phyloP scores from a whole-genome alignment of 345 rosid genomes.

The Hibiscus trionum region DNA sequence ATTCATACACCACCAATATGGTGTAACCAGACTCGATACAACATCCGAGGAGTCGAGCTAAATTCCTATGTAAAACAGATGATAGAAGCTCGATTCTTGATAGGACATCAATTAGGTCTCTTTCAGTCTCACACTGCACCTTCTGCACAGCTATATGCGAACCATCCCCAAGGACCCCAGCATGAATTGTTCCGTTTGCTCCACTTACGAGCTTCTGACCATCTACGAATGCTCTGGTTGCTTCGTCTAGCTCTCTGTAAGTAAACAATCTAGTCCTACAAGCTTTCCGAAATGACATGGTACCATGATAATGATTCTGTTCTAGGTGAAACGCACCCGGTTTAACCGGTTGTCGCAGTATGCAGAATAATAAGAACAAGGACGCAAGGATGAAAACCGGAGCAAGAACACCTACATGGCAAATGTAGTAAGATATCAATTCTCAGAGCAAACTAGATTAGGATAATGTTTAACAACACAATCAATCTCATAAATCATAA shows the following conservation, averaged over 20 bases:
- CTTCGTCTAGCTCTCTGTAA: conserved; percentile 67
- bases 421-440: not conserved
- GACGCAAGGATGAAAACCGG: conserved; percentile 42
- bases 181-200: conserved; percentile 41
- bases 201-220: conserved; percentile 41
- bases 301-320: conserved; percentile 30
- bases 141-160: conserved; percentile 64
- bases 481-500: not conserved
- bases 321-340: conserved; percentile 23
- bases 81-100: conserved; percentile 55
- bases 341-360: conserved; percentile 42
- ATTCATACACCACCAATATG: conserved; percentile 58
- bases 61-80: conserved; percentile 46
- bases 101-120: conserved; percentile 46
- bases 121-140: conserved; percentile 44
- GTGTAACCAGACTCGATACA: conserved; percentile 49
- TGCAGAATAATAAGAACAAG: conserved; percentile 41
- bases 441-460: not conserved
- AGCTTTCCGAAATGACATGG: conserved; percentile 58
- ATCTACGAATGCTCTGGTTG: conserved; percentile 56
- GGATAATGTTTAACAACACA: not conserved
- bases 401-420: conserved; percentile 45
- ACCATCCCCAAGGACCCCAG: conserved; percentile 53
- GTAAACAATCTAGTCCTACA: conserved; percentile 56
- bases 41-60: conserved; percentile 65